These are phyloP conservation scores for Santalum album DNA, from an alignment of 164 flowering plant genomes.

Conservation along the genomic window DNA sequence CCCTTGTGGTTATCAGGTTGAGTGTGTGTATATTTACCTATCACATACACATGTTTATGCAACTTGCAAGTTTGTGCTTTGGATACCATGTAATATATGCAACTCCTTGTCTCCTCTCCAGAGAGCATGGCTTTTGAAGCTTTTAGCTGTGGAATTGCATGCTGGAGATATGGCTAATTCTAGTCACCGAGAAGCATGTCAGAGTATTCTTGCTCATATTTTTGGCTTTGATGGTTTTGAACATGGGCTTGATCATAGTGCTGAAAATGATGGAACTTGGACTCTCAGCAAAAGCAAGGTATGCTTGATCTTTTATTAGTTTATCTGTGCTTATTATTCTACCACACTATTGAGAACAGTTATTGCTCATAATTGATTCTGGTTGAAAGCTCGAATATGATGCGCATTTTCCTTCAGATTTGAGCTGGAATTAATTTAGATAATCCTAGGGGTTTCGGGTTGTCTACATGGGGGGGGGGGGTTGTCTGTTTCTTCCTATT, in stretches of 20 bases:
- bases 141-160: constrained; percentile 79
- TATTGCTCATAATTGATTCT: background rate
- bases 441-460: too few relatives aligned
- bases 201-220: constrained; percentile 52
- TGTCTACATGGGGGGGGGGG: too few relatives aligned
- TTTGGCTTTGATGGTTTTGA: constrained; percentile 39
- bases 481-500: too few relatives aligned
- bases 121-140: constrained; percentile 97
- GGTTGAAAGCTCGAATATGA: too few relatives aligned
- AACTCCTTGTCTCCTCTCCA: constrained; percentile 17
- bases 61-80: background rate
- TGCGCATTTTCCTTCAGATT: too few relatives aligned
- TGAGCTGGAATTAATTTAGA: too few relatives aligned
- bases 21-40: too few relatives aligned
- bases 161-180: constrained; percentile 48
- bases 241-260: constrained; percentile 18
- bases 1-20: too few relatives aligned
- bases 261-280: constrained; percentile 27
- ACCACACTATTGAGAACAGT: background rate
- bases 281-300: constrained; percentile 62
- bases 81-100: background rate
- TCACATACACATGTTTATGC: too few relatives aligned
- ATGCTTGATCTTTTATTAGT: constrained; percentile 5
- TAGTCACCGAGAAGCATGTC: constrained; percentile 59
- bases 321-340: constrained; percentile 17